phyloP scores from a whole-genome alignment of 345 rosid species.

The Dipteronia sinensis region DNA sequence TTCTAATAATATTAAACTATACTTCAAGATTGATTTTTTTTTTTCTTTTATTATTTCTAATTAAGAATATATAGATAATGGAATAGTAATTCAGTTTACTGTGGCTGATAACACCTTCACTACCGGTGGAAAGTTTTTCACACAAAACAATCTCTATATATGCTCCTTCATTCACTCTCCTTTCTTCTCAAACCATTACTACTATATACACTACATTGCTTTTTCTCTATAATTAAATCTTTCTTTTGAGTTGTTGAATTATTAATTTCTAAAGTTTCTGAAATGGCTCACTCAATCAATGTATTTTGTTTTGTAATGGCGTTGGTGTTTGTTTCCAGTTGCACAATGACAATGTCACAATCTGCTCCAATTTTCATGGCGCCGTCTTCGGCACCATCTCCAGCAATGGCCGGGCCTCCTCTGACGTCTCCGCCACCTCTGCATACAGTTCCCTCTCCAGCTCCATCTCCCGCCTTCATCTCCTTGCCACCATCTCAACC shows the following conservation, averaged over 20 bases:
- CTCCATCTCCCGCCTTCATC: slow-evolving; percentile 20
- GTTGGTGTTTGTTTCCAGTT: slow-evolving; percentile 5
- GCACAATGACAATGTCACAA: slow-evolving; percentile 24
- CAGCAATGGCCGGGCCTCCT: slow-evolving; percentile 1
- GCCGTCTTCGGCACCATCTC: neutral
- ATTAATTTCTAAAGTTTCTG: neutral
- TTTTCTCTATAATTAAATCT: neutral
- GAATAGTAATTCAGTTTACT: too few relatives aligned
- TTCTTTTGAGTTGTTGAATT: neutral
- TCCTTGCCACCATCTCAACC: slow-evolving; percentile 23
- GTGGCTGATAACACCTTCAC: neutral
- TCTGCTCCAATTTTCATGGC: slow-evolving; percentile 11
- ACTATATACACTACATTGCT: neutral
- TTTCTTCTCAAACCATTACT: neutral
- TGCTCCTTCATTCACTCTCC: neutral
- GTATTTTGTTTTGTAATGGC: slow-evolving; percentile 2
- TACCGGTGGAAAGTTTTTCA: neutral
- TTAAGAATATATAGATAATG: too few relatives aligned
- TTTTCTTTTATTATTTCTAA: too few relatives aligned
- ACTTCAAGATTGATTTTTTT: too few relatives aligned
- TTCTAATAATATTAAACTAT: too few relatives aligned
- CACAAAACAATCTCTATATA: neutral
- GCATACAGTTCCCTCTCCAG: slow-evolving; percentile 8
- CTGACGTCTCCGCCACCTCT: slow-evolving; percentile 17
- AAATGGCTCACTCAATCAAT: slow-evolving; percentile 12